A percentile compares a stretch with the other conserved stretches of the same genome.
These are phyloP conservation scores for Claviceps humidiphila DNA, from an alignment of 2,329 filamentous ascomycete genomes.

Conservation along the genomic window DNA sequence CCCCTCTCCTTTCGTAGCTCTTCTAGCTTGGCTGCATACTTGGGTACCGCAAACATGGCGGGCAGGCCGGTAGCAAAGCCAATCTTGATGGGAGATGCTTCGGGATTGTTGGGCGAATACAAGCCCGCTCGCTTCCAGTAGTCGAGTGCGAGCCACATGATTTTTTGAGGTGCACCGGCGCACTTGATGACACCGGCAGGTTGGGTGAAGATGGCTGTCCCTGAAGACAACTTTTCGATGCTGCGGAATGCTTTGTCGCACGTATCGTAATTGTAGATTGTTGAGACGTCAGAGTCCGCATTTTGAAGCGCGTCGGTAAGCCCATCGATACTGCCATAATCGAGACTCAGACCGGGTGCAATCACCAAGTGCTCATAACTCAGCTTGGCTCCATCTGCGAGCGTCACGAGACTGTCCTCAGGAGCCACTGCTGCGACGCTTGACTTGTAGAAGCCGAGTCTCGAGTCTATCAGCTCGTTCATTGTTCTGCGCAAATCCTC, in stretches of 20 bases:
- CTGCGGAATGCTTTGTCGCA: constrained; percentile 39
- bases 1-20: constrained; percentile 37
- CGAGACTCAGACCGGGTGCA: constrained; percentile 40
- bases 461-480: constrained; percentile 39
- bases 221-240: constrained; percentile 33
- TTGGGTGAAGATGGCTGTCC: constrained; percentile 45
- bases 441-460: constrained; percentile 46
- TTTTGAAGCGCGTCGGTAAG: constrained; percentile 42
- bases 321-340: constrained; percentile 38
- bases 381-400: constrained; percentile 41
- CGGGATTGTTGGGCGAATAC: constrained; percentile 23
- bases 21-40: constrained; percentile 42
- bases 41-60: constrained; percentile 46
- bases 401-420: constrained; percentile 40
- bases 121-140: constrained; percentile 41
- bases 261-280: constrained; percentile 44
- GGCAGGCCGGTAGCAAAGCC: constrained; percentile 42
- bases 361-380: constrained; percentile 53
- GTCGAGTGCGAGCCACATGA: constrained; percentile 49
- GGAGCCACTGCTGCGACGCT: constrained; percentile 38
- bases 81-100: constrained; percentile 33
- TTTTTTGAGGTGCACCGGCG: constrained; percentile 47
- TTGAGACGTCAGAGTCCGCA: constrained; percentile 33
- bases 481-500: constrained; percentile 41
- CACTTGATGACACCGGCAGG: constrained; percentile 46